phyloP scores from a whole-genome alignment of 192 early-diverging fungal species.

The Backusella macrospora region DNA sequence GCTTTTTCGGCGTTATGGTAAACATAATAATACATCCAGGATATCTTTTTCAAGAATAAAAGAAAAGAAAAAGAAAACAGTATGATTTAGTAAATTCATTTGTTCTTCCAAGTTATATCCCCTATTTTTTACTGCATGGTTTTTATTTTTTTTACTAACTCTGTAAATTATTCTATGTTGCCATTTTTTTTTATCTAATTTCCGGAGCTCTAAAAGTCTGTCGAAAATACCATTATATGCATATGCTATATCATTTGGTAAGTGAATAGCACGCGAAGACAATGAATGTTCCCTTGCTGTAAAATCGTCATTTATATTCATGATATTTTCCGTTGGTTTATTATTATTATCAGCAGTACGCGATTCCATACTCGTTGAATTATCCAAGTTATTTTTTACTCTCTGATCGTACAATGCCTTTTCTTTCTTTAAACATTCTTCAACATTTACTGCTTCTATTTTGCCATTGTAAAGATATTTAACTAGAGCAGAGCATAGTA shows the following conservation, averaged over 20 bases:
- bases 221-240: constrained; percentile 54
- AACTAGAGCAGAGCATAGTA: constrained; percentile 56
- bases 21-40: constrained; percentile 65
- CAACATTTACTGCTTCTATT: constrained; percentile 38
- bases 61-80: not conserved
- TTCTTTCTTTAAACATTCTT: not conserved
- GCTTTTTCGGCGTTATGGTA: constrained; percentile 59
- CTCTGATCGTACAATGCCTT: not conserved
- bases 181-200: constrained; percentile 68
- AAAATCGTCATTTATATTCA: not conserved
- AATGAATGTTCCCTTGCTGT: not conserved
- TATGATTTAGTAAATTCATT: not conserved
- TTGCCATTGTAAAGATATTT: constrained; percentile 54
- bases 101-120: not conserved
- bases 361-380: not conserved
- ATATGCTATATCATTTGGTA: not conserved
- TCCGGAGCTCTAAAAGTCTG: constrained; percentile 54
- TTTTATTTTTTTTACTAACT: constrained; percentile 44
- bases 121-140: not conserved
- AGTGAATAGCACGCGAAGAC: not conserved
- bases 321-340: not conserved
- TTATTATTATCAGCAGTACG: not conserved
- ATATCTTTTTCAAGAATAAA: constrained; percentile 54
- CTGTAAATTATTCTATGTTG: constrained; percentile 70
- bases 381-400: not conserved